These are phyloP conservation scores for Gillenia trifoliata DNA, from an alignment of 306 rosid species.

Conservation along the genomic window DNA sequence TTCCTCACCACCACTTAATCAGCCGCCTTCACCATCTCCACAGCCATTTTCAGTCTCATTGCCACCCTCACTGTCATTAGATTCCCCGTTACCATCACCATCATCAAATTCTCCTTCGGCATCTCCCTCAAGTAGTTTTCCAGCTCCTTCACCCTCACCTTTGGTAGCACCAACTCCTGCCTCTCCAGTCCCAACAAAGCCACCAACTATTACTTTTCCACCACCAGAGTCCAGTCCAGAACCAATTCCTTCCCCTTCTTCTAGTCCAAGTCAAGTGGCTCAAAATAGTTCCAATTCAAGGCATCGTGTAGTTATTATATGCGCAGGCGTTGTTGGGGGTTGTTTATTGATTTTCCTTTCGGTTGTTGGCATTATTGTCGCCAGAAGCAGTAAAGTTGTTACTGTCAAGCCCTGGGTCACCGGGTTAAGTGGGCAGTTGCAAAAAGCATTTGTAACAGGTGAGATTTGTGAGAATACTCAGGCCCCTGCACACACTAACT, in stretches of 20 bases:
- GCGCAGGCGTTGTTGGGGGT: conserved; percentile 48
- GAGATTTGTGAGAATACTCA: conserved; percentile 5
- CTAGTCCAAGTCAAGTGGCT: conserved; percentile 29
- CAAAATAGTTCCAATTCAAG: conserved; percentile 26
- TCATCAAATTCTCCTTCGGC: conserved; percentile 30
- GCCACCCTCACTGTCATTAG: conserved; percentile 17
- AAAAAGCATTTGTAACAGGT: conserved; percentile 91
- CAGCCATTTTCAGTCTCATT: conserved; percentile 1
- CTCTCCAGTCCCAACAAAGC: conserved; percentile 27
- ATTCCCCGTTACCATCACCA: conserved; percentile 43
- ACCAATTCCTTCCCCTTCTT: conserved; percentile 35
- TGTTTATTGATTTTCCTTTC: conserved; percentile 43
- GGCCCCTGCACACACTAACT: not conserved
- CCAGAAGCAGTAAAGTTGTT: conserved; percentile 58
- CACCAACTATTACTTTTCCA: conserved; percentile 27
- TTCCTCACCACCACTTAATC: conserved; percentile 11
- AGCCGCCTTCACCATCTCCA: conserved; percentile 4
- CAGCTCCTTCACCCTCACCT: conserved; percentile 38
- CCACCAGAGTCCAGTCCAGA: conserved; percentile 26
- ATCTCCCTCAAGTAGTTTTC: conserved; percentile 23
- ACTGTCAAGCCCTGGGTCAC: conserved; percentile 92
- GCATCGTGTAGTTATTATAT: conserved; percentile 26
- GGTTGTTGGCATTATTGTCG: conserved; percentile 28
- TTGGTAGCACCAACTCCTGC: conserved; percentile 26
- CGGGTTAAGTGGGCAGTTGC: conserved; percentile 93